These are phyloP conservation scores for Abelmoschus esculentus DNA, from an alignment of 345 rosid genomes.

Conservation along the genomic window DNA sequence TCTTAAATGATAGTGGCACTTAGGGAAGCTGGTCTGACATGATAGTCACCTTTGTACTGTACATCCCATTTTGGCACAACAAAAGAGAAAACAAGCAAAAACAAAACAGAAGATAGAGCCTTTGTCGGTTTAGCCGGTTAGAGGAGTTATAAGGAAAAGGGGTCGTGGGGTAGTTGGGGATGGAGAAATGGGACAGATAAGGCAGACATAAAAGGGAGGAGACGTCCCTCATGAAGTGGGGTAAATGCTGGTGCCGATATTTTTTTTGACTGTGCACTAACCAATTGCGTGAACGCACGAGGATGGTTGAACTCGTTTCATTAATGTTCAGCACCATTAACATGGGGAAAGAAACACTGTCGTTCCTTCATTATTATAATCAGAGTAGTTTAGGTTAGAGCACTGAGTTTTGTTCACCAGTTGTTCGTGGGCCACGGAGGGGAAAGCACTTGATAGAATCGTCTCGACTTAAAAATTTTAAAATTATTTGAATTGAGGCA, in stretches of 20 bases:
- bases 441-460: too few relatives aligned
- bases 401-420: neutral
- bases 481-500: too few relatives aligned
- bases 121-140: neutral
- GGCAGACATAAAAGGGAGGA: constrained; percentile 27
- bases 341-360: neutral
- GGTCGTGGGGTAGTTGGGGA: constrained; percentile 17
- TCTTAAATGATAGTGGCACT: neutral
- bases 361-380: neutral
- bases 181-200: neutral
- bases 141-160: constrained; percentile 4
- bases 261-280: constrained; percentile 23
- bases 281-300: constrained; percentile 60
- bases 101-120: too few relatives aligned
- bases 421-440: neutral
- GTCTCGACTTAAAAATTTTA: too few relatives aligned
- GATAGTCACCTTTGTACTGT: constrained; percentile 4
- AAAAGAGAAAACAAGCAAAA: neutral
- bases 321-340: constrained; percentile 12
- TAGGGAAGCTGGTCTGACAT: constrained; percentile 14
- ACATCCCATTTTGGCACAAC: neutral
- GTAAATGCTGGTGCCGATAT: constrained; percentile 44
- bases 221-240: constrained; percentile 62
- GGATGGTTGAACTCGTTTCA: constrained; percentile 16
- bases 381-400: neutral